Base-by-base conservation (phyloP, 148 eudicot genomes). In the Polygonum aviculare region DNA sequence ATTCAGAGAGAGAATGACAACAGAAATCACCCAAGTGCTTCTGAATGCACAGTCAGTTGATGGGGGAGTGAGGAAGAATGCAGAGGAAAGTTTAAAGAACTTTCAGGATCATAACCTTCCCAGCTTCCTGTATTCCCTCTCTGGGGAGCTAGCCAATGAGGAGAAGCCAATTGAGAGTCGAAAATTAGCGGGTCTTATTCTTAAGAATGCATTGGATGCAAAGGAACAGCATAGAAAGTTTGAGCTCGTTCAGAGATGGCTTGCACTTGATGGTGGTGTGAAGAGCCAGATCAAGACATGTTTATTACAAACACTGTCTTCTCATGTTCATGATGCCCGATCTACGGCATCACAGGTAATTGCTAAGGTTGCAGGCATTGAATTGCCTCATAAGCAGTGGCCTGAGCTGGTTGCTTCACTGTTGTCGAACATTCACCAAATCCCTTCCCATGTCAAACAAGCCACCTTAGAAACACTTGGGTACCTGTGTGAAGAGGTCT, bases 351-450 rank as follows among this genome's bases (percentile, higher is more conserved):
- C 98, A 57, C 98, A 94, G 80, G 98, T 94, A 57, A 79, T 94
- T 83, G 98, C 98, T 19, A 94, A 94, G 87, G 92, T 94, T 75
- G 98, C 98, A 2, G 95, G 98, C 50, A 94, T 94, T 80, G 97
- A 94, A 79, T 77, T 94, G 74, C 98, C 98, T 3, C 97, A 94
- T 78, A 94, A 90, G 80, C 97, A 92, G 77, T 94, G 98, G 98
- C 92, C 97, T 50, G 98, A 92, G 87, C 81, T 94, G 55, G 83
- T 94, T 65, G 85, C 81, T 73, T 80, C 97, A 1, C 86, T 94
- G 55, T 72, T 94, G 71, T 86, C 93, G 63, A 94, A 81, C 78
- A 82, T 90, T 82, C 91, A 87, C 85, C 97, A 90, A 85, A 89
- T 90, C 78, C 91, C 97, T 33, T 86, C 83, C 80, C 98, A 94